These are phyloP conservation scores for Astrocystis sublimbata DNA, from an alignment of 495 filamentous ascomycete species.

Conservation along the genomic window DNA sequence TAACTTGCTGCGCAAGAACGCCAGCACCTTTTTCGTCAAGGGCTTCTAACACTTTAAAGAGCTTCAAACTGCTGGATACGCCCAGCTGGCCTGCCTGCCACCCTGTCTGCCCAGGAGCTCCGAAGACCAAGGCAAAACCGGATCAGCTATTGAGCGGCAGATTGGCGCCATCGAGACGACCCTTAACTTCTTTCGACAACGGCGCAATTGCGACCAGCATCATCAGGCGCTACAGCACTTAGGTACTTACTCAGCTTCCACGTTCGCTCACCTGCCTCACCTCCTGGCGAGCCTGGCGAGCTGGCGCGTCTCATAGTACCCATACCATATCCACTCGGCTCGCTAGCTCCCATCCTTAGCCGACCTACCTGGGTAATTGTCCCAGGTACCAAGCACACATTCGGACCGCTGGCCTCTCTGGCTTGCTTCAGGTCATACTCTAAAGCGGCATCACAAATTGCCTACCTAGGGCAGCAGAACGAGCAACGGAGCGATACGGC, in stretches of 20 bases:
- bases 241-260: conserved; percentile 21
- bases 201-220: conserved; percentile 6
- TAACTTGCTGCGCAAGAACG: conserved; percentile 1
- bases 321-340: conserved; percentile 16
- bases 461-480: neutral
- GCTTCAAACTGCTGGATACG: neutral
- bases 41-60: neutral
- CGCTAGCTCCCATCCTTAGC: conserved; percentile 19
- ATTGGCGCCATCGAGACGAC: neutral
- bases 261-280: conserved; percentile 21
- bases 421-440: conserved; percentile 1
- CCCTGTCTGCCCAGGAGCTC: neutral
- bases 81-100: neutral
- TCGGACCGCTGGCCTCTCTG: conserved; percentile 17
- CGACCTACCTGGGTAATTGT: conserved; percentile 20
- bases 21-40: neutral
- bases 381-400: conserved; percentile 17
- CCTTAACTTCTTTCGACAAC: conserved; percentile 7
- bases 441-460: neutral
- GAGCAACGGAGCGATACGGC: neutral
- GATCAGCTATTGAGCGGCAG: conserved; percentile 7
- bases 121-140: neutral
- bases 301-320: neutral
- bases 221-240: conserved; percentile 18
- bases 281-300: too few species aligned